phyloP scores from a whole-genome alignment of 164 flowering plant species.

The Akebia trifoliata region DNA sequence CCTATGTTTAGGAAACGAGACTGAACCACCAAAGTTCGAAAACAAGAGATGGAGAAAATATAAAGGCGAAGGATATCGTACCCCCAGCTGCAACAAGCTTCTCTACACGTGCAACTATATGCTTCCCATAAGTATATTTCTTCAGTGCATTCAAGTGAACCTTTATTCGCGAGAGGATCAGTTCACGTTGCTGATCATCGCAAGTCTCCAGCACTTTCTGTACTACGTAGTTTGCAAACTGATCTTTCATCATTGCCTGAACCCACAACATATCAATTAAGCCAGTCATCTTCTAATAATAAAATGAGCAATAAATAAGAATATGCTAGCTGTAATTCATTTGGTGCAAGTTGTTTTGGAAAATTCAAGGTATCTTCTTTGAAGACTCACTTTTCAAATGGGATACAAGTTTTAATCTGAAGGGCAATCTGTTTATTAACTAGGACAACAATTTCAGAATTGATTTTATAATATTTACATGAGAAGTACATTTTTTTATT shows the following conservation, averaged over 20 bases:
- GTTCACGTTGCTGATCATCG: conserved; percentile 78
- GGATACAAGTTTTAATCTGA: too few species aligned
- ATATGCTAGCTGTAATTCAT: too few species aligned
- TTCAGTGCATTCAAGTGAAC: conserved; percentile 83
- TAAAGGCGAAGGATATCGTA: conserved; percentile 17
- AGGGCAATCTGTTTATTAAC: too few species aligned
- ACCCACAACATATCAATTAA: neutral
- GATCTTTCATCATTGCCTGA: conserved; percentile 95
- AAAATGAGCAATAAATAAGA: neutral
- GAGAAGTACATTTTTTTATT: too few species aligned
- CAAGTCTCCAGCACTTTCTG: conserved; percentile 88
- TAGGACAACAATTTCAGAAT: too few species aligned
- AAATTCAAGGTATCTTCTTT: too few species aligned
- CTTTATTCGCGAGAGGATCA: conserved; percentile 68
- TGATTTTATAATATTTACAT: too few species aligned
- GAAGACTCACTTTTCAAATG: too few species aligned
- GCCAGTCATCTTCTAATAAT: neutral
- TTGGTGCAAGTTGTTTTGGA: too few species aligned
- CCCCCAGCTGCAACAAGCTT: conserved; percentile 92
- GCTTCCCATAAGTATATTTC: conserved; percentile 95
- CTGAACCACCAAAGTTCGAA: neutral
- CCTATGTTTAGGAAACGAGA: neutral
- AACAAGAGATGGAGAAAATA: neutral
- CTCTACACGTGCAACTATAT: conserved; percentile 90
- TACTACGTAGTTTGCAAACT: conserved; percentile 89